These are phyloP conservation scores for Suaeda aralocaspica DNA, from an alignment of 148 eudicot species.

Conservation along the genomic window DNA sequence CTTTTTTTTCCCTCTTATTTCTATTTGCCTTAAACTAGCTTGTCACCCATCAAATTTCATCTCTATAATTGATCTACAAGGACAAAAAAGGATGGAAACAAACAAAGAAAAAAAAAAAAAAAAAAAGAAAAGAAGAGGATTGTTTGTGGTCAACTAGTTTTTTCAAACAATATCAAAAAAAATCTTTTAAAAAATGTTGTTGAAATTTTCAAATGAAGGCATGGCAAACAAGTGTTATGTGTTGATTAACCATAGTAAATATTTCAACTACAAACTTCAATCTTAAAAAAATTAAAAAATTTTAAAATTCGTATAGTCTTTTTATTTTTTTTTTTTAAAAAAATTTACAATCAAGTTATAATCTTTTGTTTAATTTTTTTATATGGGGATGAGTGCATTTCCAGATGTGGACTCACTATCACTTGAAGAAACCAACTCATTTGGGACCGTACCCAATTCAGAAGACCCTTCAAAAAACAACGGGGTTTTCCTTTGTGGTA, in stretches of 20 bases:
- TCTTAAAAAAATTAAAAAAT: background rate
- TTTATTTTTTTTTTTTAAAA: background rate
- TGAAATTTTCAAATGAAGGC: slow-evolving; percentile 24
- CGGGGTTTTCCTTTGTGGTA: slow-evolving; percentile 15
- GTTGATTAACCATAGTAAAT: slow-evolving; percentile 9
- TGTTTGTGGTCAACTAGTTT: slow-evolving; percentile 32
- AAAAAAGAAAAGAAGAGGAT: slow-evolving; percentile 20
- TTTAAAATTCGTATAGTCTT: background rate
- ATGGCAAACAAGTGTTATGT: slow-evolving; percentile 36
- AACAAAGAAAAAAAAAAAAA: no score
- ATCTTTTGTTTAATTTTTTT: background rate
- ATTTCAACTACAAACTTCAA: background rate
- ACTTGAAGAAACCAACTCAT: slow-evolving; percentile 15
- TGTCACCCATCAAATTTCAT: slow-evolving; percentile 22
- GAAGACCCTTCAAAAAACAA: slow-evolving; percentile 17
- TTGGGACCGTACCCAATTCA: background rate
- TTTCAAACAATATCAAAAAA: background rate
- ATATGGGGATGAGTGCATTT: slow-evolving; percentile 24
- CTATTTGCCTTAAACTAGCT: slow-evolving; percentile 15
- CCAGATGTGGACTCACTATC: slow-evolving; percentile 32
- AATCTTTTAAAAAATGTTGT: background rate
- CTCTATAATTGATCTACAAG: slow-evolving; percentile 1
- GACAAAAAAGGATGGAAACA: no score
- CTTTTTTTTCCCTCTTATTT: background rate
- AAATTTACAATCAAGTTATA: background rate